Conservation (phyloP, 495 filamentous ascomycete genomes). For the Darksidea phi region DNA sequence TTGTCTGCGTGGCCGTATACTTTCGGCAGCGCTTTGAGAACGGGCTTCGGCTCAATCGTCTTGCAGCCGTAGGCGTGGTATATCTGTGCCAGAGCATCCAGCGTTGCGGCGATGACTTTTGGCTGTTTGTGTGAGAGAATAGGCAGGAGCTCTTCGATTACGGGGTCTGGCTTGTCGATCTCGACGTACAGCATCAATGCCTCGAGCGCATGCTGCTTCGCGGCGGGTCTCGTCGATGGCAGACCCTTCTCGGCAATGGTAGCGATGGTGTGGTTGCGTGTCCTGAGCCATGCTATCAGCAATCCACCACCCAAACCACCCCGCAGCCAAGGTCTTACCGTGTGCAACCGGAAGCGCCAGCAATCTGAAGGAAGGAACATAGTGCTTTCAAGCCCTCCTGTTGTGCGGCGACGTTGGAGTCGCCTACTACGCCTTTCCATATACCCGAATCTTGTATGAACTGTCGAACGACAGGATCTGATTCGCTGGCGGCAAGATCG, state of each 20-base stretch:
- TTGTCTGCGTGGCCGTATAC: slow-evolving; percentile 96
- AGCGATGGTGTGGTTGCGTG: slow-evolving; percentile 69
- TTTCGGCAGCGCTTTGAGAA: slow-evolving; percentile 88
- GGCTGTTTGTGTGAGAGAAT: slow-evolving; percentile 86
- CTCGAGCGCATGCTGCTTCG: slow-evolving; percentile 83
- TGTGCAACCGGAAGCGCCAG: slow-evolving; percentile 72
- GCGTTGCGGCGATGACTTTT: slow-evolving; percentile 84
- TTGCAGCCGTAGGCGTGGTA: slow-evolving; percentile 94
- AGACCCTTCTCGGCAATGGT: slow-evolving; percentile 91
- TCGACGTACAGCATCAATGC: slow-evolving; percentile 87
- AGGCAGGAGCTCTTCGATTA: slow-evolving; percentile 89
- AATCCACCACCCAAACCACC: background rate
- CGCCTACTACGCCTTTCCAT: slow-evolving; percentile 89
- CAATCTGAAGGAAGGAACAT: slow-evolving; percentile 87
- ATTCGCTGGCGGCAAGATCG: slow-evolving; percentile 80
- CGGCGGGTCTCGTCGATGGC: slow-evolving; percentile 77
- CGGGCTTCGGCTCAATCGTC: slow-evolving; percentile 91
- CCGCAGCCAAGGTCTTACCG: slow-evolving; percentile 50
- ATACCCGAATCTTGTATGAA: slow-evolving; percentile 81
- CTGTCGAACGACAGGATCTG: slow-evolving; percentile 77
- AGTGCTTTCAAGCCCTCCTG: slow-evolving; percentile 85
- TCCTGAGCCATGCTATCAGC: slow-evolving; percentile 49
- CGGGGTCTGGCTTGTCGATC: slow-evolving; percentile 77
- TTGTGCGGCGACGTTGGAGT: slow-evolving; percentile 97
- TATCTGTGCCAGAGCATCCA: slow-evolving; percentile 75